Percentiles rank a stretch among this genome's conserved stretches.
Evolutionary conservation across 441 rosid species (phyloP).

Genomic region (Bocquillonia castaneifolia): DNA sequence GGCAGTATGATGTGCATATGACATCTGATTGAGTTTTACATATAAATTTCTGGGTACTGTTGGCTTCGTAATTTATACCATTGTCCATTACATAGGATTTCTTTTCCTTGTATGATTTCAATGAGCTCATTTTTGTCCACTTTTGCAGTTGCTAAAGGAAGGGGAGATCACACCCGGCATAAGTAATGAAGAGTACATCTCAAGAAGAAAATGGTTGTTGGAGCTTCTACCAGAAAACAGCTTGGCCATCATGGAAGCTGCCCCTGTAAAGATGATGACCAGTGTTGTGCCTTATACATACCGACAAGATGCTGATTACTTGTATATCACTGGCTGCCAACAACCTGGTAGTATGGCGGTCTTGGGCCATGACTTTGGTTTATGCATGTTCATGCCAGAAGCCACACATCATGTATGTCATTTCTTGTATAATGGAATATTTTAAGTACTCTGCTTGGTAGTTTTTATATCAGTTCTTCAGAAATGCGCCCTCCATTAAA

Average conservation of each 20-base stretch:
- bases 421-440: conserved; percentile 1
- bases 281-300: conserved; percentile 90
- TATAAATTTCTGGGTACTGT: neutral
- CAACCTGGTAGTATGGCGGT: conserved; percentile 96
- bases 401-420: conserved; percentile 59
- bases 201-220: conserved; percentile 62
- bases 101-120: conserved; percentile 1
- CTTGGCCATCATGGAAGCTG: conserved; percentile 78
- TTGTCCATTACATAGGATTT: neutral
- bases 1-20: neutral
- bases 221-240: conserved; percentile 77
- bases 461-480: conserved; percentile 2
- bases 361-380: conserved; percentile 60
- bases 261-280: conserved; percentile 95
- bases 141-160: conserved; percentile 62
- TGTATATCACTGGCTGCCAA: conserved; percentile 85
- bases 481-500: conserved; percentile 2
- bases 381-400: conserved; percentile 99
- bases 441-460: conserved; percentile 1
- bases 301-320: conserved; percentile 85
- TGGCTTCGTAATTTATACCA: neutral
- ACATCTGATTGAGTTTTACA: no score
- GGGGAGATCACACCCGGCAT: conserved; percentile 95
- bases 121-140: conserved; percentile 5
- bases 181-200: conserved; percentile 63